These are phyloP conservation scores for Aspergillus sp. DNA, from an alignment of 2,329 filamentous ascomycete species.

Conservation along the genomic window DNA sequence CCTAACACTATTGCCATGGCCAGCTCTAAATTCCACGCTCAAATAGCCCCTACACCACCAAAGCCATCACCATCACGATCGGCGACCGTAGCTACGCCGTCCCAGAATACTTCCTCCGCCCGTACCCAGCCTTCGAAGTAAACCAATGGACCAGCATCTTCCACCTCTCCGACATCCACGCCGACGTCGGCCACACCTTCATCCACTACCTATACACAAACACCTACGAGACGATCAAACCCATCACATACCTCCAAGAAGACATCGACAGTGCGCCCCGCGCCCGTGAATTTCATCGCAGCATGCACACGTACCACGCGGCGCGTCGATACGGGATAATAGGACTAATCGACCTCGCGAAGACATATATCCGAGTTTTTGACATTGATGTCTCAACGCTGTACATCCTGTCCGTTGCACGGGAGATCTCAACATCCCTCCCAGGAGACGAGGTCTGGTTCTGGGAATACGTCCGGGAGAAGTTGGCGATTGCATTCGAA, in stretches of 20 bases:
- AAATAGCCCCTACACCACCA: conserved; percentile 4
- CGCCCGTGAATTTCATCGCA: not conserved
- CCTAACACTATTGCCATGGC: no score
- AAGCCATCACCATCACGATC: not conserved
- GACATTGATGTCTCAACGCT: not conserved
- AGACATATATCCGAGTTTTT: conserved; percentile 2
- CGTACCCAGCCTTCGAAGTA: not conserved
- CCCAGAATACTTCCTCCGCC: conserved; percentile 2
- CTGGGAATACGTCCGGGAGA: not conserved
- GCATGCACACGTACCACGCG: not conserved
- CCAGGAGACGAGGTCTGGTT: conserved; percentile 6
- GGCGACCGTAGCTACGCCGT: not conserved
- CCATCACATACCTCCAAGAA: not conserved
- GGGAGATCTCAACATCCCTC: not conserved
- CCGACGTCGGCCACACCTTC: conserved; percentile 5
- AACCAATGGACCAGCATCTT: not conserved
- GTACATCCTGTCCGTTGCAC: not conserved
- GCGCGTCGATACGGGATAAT: not conserved
- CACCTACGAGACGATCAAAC: conserved; percentile 1
- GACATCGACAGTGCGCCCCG: not conserved
- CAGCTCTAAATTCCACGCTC: no score
- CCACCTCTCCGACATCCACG: not conserved
- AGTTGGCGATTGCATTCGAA: conserved; percentile 2
- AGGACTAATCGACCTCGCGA: not conserved
- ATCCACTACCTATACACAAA: conserved; percentile 8